Conservation (phyloP, 352 stramenopile species). For the Peronospora belbahrii region DNA sequence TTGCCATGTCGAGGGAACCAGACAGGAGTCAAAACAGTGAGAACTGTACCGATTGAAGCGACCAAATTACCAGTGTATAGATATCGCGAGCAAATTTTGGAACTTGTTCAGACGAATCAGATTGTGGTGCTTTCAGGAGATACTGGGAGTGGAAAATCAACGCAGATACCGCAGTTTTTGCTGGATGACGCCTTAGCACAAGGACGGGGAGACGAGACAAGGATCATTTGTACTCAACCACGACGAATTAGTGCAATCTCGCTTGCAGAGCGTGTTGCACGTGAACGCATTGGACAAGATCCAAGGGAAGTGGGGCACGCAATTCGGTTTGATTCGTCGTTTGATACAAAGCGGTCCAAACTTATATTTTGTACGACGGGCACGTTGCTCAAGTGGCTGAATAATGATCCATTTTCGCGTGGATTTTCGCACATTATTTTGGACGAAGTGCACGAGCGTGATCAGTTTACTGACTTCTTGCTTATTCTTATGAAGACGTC, state of each 20-base stretch:
- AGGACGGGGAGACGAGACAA: conserved; percentile 45
- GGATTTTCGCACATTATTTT: conserved; percentile 92
- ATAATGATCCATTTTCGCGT: conserved; percentile 56
- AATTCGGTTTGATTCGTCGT: conserved; percentile 87
- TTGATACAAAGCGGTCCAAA: conserved; percentile 72
- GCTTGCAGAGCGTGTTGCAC: conserved; percentile 78
- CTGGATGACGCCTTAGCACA: conserved; percentile 75
- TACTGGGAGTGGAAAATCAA: conserved; percentile 93
- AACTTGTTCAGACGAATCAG: conserved; percentile 63
- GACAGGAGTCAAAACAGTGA: conserved; percentile 10
- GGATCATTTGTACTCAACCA: conserved; percentile 92
- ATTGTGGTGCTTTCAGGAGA: conserved; percentile 90
- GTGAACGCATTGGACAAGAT: conserved; percentile 54
- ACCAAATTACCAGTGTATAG: conserved; percentile 47
- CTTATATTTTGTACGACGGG: conserved; percentile 98
- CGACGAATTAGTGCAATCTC: conserved; percentile 88
- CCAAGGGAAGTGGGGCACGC: conserved; percentile 85
- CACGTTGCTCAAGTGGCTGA: conserved; percentile 83
- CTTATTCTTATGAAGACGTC: conserved; percentile 90
- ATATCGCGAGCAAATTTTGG: conserved; percentile 61
- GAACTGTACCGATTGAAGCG: conserved; percentile 8
- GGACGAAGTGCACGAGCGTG: conserved; percentile 94
- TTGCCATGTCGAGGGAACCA: conserved; percentile 11
- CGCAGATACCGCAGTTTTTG: conserved; percentile 91
- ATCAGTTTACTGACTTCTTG: conserved; percentile 94